phyloP scores from a whole-genome alignment of 2,329 filamentous ascomycete species.

The Neoascochyta sp. region DNA sequence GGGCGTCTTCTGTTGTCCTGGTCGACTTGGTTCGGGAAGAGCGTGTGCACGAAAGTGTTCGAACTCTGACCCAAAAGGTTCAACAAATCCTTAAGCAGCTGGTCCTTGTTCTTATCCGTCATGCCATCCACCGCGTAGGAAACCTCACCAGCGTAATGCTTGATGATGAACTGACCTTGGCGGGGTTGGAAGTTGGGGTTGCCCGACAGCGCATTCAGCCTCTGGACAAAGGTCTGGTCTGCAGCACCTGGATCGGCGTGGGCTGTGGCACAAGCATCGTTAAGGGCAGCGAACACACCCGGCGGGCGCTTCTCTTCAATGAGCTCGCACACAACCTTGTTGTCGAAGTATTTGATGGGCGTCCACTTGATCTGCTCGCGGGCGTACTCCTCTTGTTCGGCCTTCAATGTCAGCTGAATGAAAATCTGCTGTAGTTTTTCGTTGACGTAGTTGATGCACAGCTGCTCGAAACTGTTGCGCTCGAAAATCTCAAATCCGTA shows the following conservation, averaged over 20 bases:
- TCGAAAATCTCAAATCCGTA: conserved; percentile 99
- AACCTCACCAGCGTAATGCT: conserved; percentile 97
- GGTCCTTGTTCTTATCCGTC: conserved; percentile 99
- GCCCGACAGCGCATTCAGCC: conserved; percentile 78
- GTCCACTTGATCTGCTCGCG: conserved; percentile 97
- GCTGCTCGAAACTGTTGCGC: conserved; percentile 95
- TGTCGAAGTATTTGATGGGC: conserved; percentile 98
- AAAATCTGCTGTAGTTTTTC: conserved; percentile 99
- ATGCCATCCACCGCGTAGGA: conserved; percentile 92
- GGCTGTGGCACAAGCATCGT: conserved; percentile 97
- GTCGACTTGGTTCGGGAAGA: conserved; percentile 92
- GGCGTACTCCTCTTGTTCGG: conserved; percentile 96
- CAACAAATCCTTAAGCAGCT: conserved; percentile 87
- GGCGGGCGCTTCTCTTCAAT: conserved; percentile 90
- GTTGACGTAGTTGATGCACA: conserved; percentile 99
- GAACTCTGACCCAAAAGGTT: conserved; percentile 79
- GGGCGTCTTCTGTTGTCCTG: conserved; percentile 93
- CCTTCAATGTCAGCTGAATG: conserved; percentile 92
- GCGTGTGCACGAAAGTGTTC: conserved; percentile 78
- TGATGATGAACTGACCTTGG: conserved; percentile 96
- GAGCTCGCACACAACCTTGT: conserved; percentile 96
- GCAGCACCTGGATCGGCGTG: conserved; percentile 92
- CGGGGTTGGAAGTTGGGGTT: conserved; percentile 88
- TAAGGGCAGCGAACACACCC: conserved; percentile 91
- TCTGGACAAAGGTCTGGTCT: conserved; percentile 92